A percentile compares a stretch with the other conserved stretches of the same genome.
Conservation (phyloP, 129 eudicot genomes). For the Artemisia tridentata region DNA sequence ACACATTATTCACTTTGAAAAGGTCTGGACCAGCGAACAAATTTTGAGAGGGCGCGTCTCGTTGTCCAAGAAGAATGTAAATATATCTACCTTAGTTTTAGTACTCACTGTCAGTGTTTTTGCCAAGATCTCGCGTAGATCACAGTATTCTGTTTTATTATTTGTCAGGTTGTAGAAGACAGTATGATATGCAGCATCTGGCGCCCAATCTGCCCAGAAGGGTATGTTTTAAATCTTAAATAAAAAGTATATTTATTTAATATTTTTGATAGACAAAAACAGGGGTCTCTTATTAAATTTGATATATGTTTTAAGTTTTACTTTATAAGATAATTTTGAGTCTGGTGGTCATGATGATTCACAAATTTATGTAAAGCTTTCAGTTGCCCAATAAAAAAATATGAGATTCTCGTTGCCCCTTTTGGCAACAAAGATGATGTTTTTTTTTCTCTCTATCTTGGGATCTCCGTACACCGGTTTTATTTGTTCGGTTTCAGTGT, state of each 20-base stretch:
- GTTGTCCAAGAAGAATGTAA: conserved; percentile 72
- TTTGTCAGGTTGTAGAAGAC: conserved; percentile 54
- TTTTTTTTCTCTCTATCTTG: not conserved
- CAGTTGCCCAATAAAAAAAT: not conserved
- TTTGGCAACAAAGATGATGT: not conserved
- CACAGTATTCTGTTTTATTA: conserved; percentile 8
- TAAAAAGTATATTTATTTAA: not conserved
- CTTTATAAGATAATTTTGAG: not conserved
- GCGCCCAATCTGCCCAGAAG: conserved; percentile 92
- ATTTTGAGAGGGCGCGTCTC: conserved; percentile 60
- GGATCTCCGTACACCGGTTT: not conserved
- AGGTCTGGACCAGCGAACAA: conserved; percentile 89
- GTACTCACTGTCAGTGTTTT: not conserved
- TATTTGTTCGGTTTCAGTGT: conserved; percentile 14
- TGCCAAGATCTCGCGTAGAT: conserved; percentile 3
- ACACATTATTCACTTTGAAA: conserved; percentile 59
- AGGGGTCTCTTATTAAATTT: no score
- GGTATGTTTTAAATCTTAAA: conserved; percentile 44
- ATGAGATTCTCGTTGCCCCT: conserved; percentile 8
- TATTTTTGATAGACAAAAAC: no score
- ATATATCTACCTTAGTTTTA: not conserved
- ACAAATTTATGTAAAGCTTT: not conserved
- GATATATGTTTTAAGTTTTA: no score
- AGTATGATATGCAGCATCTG: conserved; percentile 73
- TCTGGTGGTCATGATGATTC: conserved; percentile 5